Evolutionary conservation across 495 filamentous ascomycete species (phyloP), one percentile per base, ranked within the genome.

Genomic region (Neurospora sublineolata): DNA sequence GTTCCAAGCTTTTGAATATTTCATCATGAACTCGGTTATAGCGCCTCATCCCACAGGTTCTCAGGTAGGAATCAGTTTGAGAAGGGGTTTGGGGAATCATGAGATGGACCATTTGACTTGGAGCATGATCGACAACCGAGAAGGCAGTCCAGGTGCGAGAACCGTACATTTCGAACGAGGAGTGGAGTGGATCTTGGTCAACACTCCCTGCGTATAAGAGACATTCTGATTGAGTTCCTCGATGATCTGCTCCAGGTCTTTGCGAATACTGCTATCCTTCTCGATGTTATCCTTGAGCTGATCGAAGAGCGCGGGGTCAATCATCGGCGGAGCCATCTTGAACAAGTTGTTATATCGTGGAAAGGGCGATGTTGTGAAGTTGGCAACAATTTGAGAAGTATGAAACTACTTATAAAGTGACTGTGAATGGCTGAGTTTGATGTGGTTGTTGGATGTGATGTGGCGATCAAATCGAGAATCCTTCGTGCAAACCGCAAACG

Each of bases 111-210:
- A 8, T 20, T 14, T 60, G 52, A 27, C 52, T 30, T 30, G 52
- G 23, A 6, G 33, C 23, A 23, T 60, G 52, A 30, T 36, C 8
- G 27, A 6, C 16, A 33, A 30, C 23, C 9, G 27, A 33, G 36
- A 33, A 16, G 20, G 12, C 60, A 71, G 68, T 68, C 1, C 23
- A 27, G 12, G 20, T 23, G 18, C 39, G 3, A 44, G 23, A 16
- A 36, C 84, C 89, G 77, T 84, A 97, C 94, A 84, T 70, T 96
- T 86, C 37, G 89, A 84, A 41, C 89, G 85, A 36, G 93, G 90
- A 0, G 93, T 96, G 5, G 93, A 95, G 80, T 99, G 95, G 40
- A 93, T 92, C 75, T 92, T 82, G n/a, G 94, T 93, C 64, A 97
- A 87, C 67, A 91, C 86, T 72, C 94, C 92, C 77, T 91, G 89